These are phyloP conservation scores for Lecanicillium sp. DNA, from an alignment of 2,329 filamentous ascomycete genomes.

Conservation along the genomic window DNA sequence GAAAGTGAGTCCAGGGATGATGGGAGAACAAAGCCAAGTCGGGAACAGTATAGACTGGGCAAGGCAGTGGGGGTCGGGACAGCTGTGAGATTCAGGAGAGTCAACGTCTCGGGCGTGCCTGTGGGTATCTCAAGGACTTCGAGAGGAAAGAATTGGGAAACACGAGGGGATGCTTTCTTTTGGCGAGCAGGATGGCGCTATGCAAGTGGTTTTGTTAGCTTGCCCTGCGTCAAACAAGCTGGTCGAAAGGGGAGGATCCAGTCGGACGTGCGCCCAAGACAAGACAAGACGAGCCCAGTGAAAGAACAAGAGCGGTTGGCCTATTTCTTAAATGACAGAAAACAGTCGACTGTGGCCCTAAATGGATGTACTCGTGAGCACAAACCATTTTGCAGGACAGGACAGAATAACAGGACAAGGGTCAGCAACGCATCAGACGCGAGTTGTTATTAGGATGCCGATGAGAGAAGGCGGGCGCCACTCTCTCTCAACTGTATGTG, in stretches of 20 bases:
- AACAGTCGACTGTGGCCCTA: background rate
- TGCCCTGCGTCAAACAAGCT: conserved; percentile 3
- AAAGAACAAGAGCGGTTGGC: conserved; percentile 4
- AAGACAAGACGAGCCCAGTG: conserved; percentile 5
- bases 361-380: conserved; percentile 1
- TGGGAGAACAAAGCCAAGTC: conserved; percentile 11
- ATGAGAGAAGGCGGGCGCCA: conserved; percentile 6
- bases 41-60: conserved; percentile 13
- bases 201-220: conserved; percentile 11
- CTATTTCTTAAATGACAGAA: conserved; percentile 7
- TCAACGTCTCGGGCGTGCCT: conserved; percentile 12
- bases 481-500: background rate
- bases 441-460: conserved; percentile 2
- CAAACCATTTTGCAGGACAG: conserved; percentile 6
- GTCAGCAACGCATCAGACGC: conserved; percentile 2
- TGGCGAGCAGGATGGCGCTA: conserved; percentile 12
- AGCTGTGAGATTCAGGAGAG: conserved; percentile 9
- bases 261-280: conserved; percentile 7
- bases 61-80: conserved; percentile 9
- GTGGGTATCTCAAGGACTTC: conserved; percentile 6
- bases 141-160: conserved; percentile 8
- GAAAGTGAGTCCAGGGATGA: background rate
- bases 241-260: conserved; percentile 6
- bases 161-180: conserved; percentile 14
- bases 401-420: background rate